Evolutionary conservation across 306 rosid genomes (phyloP), one percentile per base, ranked within the genome.

Genomic region (Prunus dulcis): DNA sequence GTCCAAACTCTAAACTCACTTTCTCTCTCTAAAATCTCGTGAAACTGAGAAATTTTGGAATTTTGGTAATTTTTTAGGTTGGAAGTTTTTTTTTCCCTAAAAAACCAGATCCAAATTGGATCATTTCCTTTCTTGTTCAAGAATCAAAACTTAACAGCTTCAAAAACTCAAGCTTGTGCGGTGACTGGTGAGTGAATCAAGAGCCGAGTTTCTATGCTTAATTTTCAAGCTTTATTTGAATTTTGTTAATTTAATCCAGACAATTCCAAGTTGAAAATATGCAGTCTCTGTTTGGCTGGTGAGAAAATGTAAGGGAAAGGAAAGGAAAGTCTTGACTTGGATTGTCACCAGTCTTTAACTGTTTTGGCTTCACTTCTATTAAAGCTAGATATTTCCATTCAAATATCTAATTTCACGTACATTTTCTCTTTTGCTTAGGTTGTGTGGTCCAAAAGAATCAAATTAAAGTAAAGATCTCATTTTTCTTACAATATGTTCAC

Each of bases 211-310:
- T 45, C 3, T 67, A 1, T 43, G 51, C 7, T 56, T 73, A n/a
- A n/a, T 15, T 57, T 38, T 34, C 20, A 20, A 20, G 74, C 64
- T 12, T 72, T 56, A 4, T 7, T 72, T 22, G 76, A 52, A 20
- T 72, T 9, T 62, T 62, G 27, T 27, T 23, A 5, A 27, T 72
- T 14, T 41, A 72, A 15, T 17, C 53, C 58, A 34, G 25, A 38
- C 41, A 57, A 60, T 20, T 63, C 47, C 62, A 73, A 25, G 18
- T 53, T 28, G 43, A 38, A 13, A 45, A 58, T 41, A 46, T 69
- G 25, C 20, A 3, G 46, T 28, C 46, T 78, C 69, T 75, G 85
- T 57, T 83, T 71, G 74, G 57, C 71, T 66, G 65, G 25, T 38
- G 73, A 77, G 81, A 74, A 71, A 80, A 19, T 38, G 12, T 7